Conservation (phyloP, 139 green algal species). For the Deuterostichococcus epilithicus region DNA sequence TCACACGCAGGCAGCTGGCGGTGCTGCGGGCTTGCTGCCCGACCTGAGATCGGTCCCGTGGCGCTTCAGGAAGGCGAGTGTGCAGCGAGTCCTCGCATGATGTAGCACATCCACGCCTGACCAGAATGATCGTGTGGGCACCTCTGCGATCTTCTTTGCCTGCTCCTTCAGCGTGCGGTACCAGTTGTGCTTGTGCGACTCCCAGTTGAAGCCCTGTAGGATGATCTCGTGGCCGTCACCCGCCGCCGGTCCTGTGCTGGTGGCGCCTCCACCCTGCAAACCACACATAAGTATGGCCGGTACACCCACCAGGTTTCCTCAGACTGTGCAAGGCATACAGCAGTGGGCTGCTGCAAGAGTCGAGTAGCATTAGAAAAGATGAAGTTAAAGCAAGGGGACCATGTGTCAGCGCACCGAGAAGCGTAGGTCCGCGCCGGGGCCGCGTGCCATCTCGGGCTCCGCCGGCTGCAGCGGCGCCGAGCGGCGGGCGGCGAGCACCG, state of each 20-base stretch:
- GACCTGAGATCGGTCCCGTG: too few species aligned
- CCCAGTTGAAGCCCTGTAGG: conserved; percentile 96
- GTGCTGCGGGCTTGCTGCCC: too few species aligned
- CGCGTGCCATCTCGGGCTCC: conserved; percentile 34
- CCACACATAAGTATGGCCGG: too few species aligned
- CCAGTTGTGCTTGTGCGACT: conserved; percentile 70
- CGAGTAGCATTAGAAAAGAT: background rate
- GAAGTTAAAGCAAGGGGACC: background rate
- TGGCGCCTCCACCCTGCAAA: conserved; percentile 28
- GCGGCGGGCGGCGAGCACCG: conserved; percentile 69
- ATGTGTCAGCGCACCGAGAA: conserved; percentile 14
- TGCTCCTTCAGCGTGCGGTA: conserved; percentile 43
- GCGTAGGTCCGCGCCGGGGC: conserved; percentile 27
- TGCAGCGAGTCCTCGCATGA: too few species aligned
- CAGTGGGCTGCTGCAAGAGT: background rate
- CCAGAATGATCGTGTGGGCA: background rate
- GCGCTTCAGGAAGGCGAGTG: too few species aligned
- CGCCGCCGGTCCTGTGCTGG: conserved; percentile 54
- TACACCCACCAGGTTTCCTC: too few species aligned
- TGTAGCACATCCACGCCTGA: too few species aligned
- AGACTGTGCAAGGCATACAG: too few species aligned
- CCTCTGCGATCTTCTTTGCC: conserved; percentile 50
- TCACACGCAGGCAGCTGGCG: too few species aligned
- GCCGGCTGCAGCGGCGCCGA: conserved; percentile 37
- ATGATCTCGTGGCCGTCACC: conserved; percentile 91